A percentile compares a stretch with the other conserved stretches of the same genome.
Conservation (phyloP, 2,329 filamentous ascomycete genomes). For the Ophiostoma fasciatum region DNA sequence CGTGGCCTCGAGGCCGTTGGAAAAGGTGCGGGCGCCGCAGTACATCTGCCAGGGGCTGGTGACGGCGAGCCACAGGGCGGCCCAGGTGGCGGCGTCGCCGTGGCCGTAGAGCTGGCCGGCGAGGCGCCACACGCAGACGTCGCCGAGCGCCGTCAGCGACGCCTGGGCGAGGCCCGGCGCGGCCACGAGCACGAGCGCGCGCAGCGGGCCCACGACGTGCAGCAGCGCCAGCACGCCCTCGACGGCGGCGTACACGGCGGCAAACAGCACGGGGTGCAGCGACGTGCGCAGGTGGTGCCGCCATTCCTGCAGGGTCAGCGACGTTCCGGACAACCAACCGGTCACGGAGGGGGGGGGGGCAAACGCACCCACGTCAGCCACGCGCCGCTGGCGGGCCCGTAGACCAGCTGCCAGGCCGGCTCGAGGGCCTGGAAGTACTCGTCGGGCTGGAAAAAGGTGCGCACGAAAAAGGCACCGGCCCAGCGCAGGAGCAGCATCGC, state of each 20-base stretch:
- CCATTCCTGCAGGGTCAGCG: constrained; percentile 64
- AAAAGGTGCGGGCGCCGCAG: constrained; percentile 82
- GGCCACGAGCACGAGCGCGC: constrained; percentile 52
- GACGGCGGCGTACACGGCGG: constrained; percentile 51
- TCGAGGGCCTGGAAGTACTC: constrained; percentile 95
- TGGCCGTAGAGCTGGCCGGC: constrained; percentile 58
- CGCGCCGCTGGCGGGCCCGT: constrained; percentile 60
- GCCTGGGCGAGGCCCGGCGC: constrained; percentile 67
- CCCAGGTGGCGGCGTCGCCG: constrained; percentile 47
- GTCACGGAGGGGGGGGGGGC: background rate
- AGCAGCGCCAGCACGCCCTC: constrained; percentile 41
- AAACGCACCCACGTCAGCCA: constrained; percentile 87
- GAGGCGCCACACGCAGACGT: constrained; percentile 81
- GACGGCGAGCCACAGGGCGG: constrained; percentile 54
- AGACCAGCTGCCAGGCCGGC: constrained; percentile 81
- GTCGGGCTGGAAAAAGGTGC: constrained; percentile 95
- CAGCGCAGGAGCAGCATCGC: constrained; percentile 54
- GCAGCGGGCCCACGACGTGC: constrained; percentile 35
- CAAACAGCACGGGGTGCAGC: constrained; percentile 79
- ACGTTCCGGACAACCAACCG: no score
- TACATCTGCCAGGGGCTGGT: constrained; percentile 94
- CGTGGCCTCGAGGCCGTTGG: constrained; percentile 85
- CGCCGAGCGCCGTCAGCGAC: constrained; percentile 58
- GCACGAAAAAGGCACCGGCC: constrained; percentile 60
- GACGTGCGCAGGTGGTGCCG: constrained; percentile 73